These are phyloP conservation scores for Venturia oleaginea DNA, from an alignment of 2,329 filamentous ascomycete species.

Conservation along the genomic window DNA sequence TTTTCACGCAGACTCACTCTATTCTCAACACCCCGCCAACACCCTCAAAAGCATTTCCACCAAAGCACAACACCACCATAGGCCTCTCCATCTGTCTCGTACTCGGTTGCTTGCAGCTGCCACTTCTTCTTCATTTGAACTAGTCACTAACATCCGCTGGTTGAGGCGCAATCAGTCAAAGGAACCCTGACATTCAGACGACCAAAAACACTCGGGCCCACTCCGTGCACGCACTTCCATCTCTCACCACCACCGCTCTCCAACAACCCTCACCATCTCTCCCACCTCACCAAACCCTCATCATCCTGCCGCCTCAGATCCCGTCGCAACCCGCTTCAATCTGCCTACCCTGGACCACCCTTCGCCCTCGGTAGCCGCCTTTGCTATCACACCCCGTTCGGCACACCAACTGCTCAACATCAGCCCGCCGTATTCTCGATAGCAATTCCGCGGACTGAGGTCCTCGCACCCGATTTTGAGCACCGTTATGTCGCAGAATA, in stretches of 20 bases:
- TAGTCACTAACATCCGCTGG: conserved; percentile 3
- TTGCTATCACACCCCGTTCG: conserved; percentile 30
- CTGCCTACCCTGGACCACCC: conserved; percentile 12
- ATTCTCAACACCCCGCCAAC: conserved; percentile 6
- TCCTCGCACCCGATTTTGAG: conserved; percentile 15
- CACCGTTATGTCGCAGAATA: conserved; percentile 72
- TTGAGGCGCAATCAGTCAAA: conserved; percentile 3
- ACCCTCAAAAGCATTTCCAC: neutral
- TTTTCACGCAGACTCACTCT: conserved; percentile 5
- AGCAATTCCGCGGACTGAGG: conserved; percentile 21
- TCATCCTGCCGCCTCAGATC: conserved; percentile 8
- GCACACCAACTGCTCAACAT: conserved; percentile 37
- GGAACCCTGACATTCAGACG: conserved; percentile 2
- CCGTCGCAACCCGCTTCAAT: neutral
- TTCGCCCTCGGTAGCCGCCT: conserved; percentile 47
- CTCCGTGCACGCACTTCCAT: conserved; percentile 14
- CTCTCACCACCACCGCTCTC: neutral
- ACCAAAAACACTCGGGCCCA: conserved; percentile 14
- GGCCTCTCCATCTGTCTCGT: neutral
- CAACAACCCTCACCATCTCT: neutral
- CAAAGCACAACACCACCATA: neutral
- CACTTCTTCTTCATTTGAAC: neutral
- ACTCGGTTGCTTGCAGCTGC: neutral
- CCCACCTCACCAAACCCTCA: conserved; percentile 9
- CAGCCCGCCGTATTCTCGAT: conserved; percentile 33